Evolutionary conservation across 495 filamentous ascomycete genomes (phyloP).

Genomic region (Xylaria cubensis): DNA sequence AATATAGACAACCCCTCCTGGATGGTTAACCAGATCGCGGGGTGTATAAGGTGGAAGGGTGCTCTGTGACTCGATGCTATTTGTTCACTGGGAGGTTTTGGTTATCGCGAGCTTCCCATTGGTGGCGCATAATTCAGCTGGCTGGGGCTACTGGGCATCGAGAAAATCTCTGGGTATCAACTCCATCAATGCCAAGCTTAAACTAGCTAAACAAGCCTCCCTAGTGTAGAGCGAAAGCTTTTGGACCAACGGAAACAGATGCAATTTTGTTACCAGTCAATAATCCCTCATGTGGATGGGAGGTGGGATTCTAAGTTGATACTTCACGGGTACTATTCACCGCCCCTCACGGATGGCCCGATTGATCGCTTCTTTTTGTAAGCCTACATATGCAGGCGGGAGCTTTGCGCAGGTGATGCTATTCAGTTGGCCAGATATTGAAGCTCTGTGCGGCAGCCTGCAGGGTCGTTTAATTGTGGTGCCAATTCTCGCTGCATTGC

Average conservation of each 20-base stretch:
- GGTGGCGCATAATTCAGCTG: constrained; percentile 15
- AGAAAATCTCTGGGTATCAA: background rate
- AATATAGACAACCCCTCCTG: constrained; percentile 10
- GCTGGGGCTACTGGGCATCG: constrained; percentile 6
- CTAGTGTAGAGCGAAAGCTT: background rate
- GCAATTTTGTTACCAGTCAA: constrained; percentile 12
- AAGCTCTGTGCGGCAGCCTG: background rate
- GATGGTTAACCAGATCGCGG: constrained; percentile 23
- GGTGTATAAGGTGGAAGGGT: constrained; percentile 7
- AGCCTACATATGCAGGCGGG: constrained; percentile 17
- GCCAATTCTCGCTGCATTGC: constrained; percentile 13
- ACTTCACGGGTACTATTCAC: background rate
- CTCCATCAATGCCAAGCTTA: constrained; percentile 6
- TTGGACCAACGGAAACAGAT: constrained; percentile 14
- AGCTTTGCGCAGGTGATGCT: background rate
- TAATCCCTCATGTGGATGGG: constrained; percentile 17
- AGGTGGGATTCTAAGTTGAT: background rate
- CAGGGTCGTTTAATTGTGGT: background rate
- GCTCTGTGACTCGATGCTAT: constrained; percentile 23
- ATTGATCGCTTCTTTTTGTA: constrained; percentile 16
- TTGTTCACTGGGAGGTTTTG: constrained; percentile 10
- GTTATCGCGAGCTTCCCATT: constrained; percentile 23
- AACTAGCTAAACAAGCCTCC: constrained; percentile 14
- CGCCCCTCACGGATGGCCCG: constrained; percentile 2
- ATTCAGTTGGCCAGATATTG: constrained; percentile 1